These are phyloP conservation scores for Striga hermonthica DNA, from an alignment of 305 asterid genomes.

Conservation along the genomic window DNA sequence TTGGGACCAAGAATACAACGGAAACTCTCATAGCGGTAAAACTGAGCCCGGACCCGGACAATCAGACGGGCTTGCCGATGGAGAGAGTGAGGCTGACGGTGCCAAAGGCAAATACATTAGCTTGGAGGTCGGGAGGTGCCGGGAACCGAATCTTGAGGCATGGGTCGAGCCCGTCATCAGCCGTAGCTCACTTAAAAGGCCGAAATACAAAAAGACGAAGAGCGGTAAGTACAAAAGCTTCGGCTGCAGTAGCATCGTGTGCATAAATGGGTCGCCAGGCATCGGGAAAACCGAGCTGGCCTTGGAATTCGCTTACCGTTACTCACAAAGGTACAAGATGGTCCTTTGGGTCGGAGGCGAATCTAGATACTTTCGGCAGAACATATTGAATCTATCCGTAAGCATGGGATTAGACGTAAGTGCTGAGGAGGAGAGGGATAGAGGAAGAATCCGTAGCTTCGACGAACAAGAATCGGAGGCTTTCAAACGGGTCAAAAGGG, in stretches of 20 bases:
- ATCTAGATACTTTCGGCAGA: constrained; percentile 69
- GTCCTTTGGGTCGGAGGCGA: constrained; percentile 93
- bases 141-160: constrained; percentile 65
- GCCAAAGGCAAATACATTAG: constrained; percentile 42
- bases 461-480: constrained; percentile 90
- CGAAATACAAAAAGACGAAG: constrained; percentile 52
- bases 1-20: neutral
- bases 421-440: constrained; percentile 83
- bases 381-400: constrained; percentile 57
- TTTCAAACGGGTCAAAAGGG: constrained; percentile 77
- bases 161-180: constrained; percentile 64
- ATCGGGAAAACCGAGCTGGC: constrained; percentile 86
- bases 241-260: constrained; percentile 52
- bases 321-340: constrained; percentile 77
- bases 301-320: constrained; percentile 73
- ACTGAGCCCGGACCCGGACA: constrained; percentile 43
- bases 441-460: constrained; percentile 74
- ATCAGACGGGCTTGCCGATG: constrained; percentile 67
- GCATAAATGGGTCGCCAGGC: constrained; percentile 69
- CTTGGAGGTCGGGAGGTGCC: constrained; percentile 64
- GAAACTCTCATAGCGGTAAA: too few relatives aligned
- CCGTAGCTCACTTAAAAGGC: constrained; percentile 53
- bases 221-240: constrained; percentile 57
- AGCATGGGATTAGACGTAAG: constrained; percentile 78
- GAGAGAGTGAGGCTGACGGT: constrained; percentile 48